Conservation (phyloP, 345 rosid species). For the Eucalyptus cloeziana region DNA sequence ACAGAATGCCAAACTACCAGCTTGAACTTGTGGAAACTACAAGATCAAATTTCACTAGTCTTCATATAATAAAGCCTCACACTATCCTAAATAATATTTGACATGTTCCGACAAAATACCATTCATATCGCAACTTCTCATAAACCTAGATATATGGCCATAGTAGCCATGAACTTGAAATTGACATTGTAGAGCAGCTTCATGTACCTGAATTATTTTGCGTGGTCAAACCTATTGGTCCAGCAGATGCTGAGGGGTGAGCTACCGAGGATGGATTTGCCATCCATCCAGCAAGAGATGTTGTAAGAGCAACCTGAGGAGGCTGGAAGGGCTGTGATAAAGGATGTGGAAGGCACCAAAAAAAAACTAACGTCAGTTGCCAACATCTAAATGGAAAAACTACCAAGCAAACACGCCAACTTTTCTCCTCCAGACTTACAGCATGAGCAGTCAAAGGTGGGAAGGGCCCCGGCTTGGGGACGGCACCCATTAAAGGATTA, state of each 20-base stretch:
- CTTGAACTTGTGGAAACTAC: background rate
- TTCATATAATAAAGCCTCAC: background rate
- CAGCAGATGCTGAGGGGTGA: constrained; percentile 62
- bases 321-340: constrained; percentile 64
- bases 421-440: constrained; percentile 28
- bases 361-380: background rate
- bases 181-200: background rate
- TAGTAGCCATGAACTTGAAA: background rate
- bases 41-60: background rate
- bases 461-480: constrained; percentile 51
- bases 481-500: constrained; percentile 55
- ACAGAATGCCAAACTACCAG: background rate
- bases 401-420: background rate
- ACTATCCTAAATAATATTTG: background rate
- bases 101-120: background rate
- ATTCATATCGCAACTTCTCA: background rate
- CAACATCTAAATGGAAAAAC: background rate
- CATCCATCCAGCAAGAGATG: constrained; percentile 78
- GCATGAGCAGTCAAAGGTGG: constrained; percentile 55
- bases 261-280: constrained; percentile 58
- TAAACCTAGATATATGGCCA: background rate
- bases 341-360: background rate
- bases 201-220: constrained; percentile 54
- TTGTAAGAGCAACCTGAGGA: constrained; percentile 44
- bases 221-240: constrained; percentile 47